These are phyloP conservation scores for Lachancea thermotolerans DNA, from an alignment of 805 yeast genomes.

Conservation along the genomic window DNA sequence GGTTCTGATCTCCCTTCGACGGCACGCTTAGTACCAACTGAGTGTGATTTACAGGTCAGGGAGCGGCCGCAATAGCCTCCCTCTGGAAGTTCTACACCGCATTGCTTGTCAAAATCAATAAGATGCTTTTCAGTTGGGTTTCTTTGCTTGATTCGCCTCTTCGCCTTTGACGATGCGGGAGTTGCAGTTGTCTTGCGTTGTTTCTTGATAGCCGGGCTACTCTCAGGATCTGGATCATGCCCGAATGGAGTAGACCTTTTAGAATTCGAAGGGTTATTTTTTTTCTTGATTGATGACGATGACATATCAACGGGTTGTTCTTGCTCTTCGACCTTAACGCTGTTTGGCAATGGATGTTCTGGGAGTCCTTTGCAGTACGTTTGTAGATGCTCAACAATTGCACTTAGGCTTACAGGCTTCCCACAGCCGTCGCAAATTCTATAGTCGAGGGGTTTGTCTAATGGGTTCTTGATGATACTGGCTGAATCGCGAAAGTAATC, in stretches of 20 bases:
- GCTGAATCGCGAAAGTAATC: constrained; percentile 22
- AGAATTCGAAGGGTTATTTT: constrained; percentile 2
- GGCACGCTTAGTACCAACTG: constrained; percentile 97
- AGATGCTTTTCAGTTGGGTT: constrained; percentile 63
- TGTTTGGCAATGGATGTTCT: not conserved
- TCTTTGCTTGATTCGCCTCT: constrained; percentile 41
- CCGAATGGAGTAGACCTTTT: constrained; percentile 9
- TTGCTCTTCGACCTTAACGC: constrained; percentile 6
- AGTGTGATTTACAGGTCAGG: constrained; percentile 92
- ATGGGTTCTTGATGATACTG: constrained; percentile 16
- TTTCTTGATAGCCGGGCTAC: constrained; percentile 10
- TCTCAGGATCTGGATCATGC: constrained; percentile 4
- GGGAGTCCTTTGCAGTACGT: constrained; percentile 19
- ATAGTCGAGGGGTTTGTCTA: constrained; percentile 18
- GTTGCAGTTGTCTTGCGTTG: constrained; percentile 18
- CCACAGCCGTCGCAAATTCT: constrained; percentile 31
- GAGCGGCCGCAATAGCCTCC: constrained; percentile 97
- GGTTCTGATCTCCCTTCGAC: constrained; percentile 92
- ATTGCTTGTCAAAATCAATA: constrained; percentile 85
- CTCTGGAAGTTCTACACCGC: constrained; percentile 89
- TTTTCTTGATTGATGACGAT: constrained; percentile 6
- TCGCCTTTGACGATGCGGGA: constrained; percentile 23
- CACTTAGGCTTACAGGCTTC: constrained; percentile 24
- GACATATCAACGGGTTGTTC: constrained; percentile 11
- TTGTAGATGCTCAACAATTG: constrained; percentile 26